Percentiles rank a stretch among this genome's conserved stretches.
Evolutionary conservation across 208 protist genomes (phyloP).

Genomic region (Trypanosoma scelopori): DNA sequence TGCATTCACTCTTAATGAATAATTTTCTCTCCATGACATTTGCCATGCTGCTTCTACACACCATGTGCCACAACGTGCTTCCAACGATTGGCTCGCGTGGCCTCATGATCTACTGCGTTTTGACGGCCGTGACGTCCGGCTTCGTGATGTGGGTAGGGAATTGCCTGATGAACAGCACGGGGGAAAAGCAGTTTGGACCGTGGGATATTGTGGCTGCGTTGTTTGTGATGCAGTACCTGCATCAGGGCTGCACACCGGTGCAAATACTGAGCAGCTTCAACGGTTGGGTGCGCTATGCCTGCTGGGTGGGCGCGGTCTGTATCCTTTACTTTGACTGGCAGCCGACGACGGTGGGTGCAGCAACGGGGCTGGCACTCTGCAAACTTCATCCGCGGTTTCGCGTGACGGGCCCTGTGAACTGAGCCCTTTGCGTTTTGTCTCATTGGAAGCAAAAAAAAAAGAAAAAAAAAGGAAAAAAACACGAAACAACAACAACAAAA

Average conservation of each 20-base stretch:
- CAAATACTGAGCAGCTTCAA: slow-evolving; percentile 82
- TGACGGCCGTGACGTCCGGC: slow-evolving; percentile 74
- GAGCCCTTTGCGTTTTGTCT: slow-evolving; percentile 20
- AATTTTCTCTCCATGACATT: slow-evolving; percentile 91
- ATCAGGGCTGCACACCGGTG: slow-evolving; percentile 69
- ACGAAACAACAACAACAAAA: no score
- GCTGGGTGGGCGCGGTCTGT: slow-evolving; percentile 81
- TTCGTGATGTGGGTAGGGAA: slow-evolving; percentile 73
- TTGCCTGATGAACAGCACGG: slow-evolving; percentile 34
- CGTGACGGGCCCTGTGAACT: slow-evolving; percentile 30
- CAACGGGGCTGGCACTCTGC: slow-evolving; percentile 72
- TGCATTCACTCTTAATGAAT: slow-evolving; percentile 86
- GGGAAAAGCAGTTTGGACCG: slow-evolving; percentile 90
- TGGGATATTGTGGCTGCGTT: slow-evolving; percentile 83
- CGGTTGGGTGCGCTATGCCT: slow-evolving; percentile 88
- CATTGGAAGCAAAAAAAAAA: slow-evolving; percentile 16
- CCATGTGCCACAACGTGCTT: slow-evolving; percentile 74
- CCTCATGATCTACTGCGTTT: slow-evolving; percentile 56
- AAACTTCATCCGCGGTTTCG: slow-evolving; percentile 62
- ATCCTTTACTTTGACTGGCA: slow-evolving; percentile 92
- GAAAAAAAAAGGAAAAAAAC: no score
- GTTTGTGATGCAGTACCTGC: slow-evolving; percentile 84
- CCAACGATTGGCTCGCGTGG: slow-evolving; percentile 66
- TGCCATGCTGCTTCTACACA: slow-evolving; percentile 90
- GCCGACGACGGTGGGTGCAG: slow-evolving; percentile 69